phyloP scores from a whole-genome alignment of 805 yeast genomes.

The Lipomyces chichibuensis region DNA sequence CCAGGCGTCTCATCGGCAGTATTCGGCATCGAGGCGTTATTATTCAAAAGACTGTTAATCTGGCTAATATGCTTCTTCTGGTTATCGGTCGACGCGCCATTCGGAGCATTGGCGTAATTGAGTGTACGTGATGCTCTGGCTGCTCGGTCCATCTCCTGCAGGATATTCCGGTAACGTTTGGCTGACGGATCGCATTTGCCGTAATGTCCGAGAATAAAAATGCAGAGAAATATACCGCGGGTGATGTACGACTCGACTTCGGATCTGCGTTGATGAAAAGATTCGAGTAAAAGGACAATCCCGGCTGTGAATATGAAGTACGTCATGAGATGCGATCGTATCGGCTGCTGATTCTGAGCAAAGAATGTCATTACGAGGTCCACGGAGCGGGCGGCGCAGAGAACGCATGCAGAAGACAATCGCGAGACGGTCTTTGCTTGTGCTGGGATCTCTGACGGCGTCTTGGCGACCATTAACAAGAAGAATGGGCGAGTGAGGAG shows the following conservation, averaged over 20 bases:
- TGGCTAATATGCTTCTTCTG: constrained; percentile 27
- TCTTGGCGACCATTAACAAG: constrained; percentile 34
- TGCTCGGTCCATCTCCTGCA: constrained; percentile 36
- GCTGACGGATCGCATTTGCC: constrained; percentile 36
- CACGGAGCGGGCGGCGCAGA: constrained; percentile 35
- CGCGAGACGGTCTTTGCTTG: constrained; percentile 32
- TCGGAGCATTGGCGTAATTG: constrained; percentile 13
- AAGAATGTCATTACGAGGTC: constrained; percentile 35
- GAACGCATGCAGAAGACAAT: constrained; percentile 33
- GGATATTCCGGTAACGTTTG: constrained; percentile 32
- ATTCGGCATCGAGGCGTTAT: constrained; percentile 5
- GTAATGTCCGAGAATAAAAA: constrained; percentile 33
- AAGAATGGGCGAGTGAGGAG: constrained; percentile 38
- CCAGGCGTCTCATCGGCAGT: constrained; percentile 10
- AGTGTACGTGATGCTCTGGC: constrained; percentile 35
- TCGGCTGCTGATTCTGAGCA: constrained; percentile 36
- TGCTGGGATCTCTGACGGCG: constrained; percentile 25
- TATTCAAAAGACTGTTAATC: constrained; percentile 31
- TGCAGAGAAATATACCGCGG: constrained; percentile 34
- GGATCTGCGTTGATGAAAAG: constrained; percentile 34
- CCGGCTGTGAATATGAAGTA: constrained; percentile 36
- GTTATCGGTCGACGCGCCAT: constrained; percentile 11
- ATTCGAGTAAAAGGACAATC: constrained; percentile 30
- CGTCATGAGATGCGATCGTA: constrained; percentile 33
- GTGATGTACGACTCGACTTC: constrained; percentile 35